Evolutionary conservation across 2,329 filamentous ascomycete genomes (phyloP), one percentile per base, ranked within the genome.

Genomic region (Talaromyces islandicus): DNA sequence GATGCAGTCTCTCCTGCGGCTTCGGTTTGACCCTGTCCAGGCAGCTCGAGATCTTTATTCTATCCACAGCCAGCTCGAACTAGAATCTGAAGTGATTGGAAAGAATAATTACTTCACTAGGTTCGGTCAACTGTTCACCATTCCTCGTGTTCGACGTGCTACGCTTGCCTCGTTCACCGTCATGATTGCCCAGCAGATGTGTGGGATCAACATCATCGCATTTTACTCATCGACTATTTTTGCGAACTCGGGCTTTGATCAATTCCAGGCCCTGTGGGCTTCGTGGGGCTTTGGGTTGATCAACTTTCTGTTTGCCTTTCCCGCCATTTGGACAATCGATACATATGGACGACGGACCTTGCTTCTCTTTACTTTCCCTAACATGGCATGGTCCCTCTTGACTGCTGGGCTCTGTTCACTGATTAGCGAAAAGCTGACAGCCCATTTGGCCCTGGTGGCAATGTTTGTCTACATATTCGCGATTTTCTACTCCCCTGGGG

Each of bases 181-280:
- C 65, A 95, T 95, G 91, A 86, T 89, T 67, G 86, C 85, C 0
- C 87, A 89, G 72, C 86, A 89, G 71, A 86, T 89, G 82, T 88
- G 86, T 66, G 83, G 83, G 75, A 80, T 89, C 72, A 90, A 90
- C 69, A 88, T 91, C 60, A 88, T 91, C 59, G 86, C 88, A 0
- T 91, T 91, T 72, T 91, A 92, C 73, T 88, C 85, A 0, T 86
- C 85, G 0, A 87, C 85, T 2, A 72, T 81, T 52, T 80, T 81
- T 56, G 58, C 59, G 6, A 71, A 87, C 0, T 82, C 87, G 2
- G 86, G 86, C 4, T 83, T 85, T 38, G 72, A 62, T 48, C 72
- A 79, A 1, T 82, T 81, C 53, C 75, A 82, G 35, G 85, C 88
- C 2, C 75, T 88, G 17, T 77, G 85, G 38, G 84, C 83, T 4